phyloP scores from a whole-genome alignment of 31 red algal species.

The Asparagopsis taxiformis region DNA sequence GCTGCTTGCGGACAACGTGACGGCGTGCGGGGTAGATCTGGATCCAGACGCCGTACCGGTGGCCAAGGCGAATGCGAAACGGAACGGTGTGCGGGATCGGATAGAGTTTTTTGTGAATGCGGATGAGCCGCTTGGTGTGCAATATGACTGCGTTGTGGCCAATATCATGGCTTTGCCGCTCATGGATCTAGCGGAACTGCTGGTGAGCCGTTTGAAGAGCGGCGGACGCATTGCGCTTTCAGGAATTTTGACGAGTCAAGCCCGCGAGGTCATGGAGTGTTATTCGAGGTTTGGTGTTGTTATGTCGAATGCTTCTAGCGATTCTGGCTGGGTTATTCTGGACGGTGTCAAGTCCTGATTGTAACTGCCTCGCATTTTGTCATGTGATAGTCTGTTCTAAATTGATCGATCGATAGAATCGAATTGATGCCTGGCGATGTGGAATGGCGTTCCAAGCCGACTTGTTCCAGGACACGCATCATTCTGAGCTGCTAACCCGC shows the following conservation, averaged over 20 bases:
- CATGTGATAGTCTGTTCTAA: too few species aligned
- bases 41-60: constrained; percentile 60
- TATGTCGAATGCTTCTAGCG: constrained; percentile 33
- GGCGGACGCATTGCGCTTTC: constrained; percentile 66
- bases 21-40: constrained; percentile 71
- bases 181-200: constrained; percentile 42
- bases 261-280: constrained; percentile 5
- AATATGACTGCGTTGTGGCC: constrained; percentile 69
- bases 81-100: constrained; percentile 27
- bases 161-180: constrained; percentile 85
- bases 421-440: too few species aligned
- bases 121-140: constrained; percentile 17
- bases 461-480: too few species aligned
- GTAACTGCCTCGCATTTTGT: too few species aligned
- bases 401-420: too few species aligned
- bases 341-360: too few species aligned
- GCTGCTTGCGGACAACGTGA: constrained; percentile 6
- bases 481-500: too few species aligned
- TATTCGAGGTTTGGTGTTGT: constrained; percentile 10
- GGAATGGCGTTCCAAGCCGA: too few species aligned
- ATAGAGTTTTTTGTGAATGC: constrained; percentile 14
- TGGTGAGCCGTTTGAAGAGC: constrained; percentile 19
- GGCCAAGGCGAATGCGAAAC: constrained; percentile 56
- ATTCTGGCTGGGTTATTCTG: too few species aligned
- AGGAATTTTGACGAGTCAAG: constrained; percentile 55